Conservation (phyloP, 306 rosid genomes). For the Aeschynomene evenia region DNA sequence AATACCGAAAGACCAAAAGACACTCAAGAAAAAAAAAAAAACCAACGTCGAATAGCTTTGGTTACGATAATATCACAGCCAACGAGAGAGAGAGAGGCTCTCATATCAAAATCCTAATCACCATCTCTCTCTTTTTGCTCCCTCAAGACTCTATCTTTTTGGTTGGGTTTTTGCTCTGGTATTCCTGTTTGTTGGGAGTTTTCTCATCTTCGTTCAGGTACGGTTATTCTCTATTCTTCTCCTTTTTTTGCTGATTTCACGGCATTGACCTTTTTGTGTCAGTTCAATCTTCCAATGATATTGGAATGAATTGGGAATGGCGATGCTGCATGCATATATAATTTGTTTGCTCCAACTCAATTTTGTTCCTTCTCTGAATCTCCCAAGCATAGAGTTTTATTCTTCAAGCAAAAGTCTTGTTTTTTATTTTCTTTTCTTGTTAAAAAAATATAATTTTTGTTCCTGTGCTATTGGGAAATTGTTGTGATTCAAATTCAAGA, state of each 20-base stretch:
- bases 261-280: background rate
- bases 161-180: background rate
- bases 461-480: background rate
- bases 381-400: background rate
- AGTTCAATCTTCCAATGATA: background rate
- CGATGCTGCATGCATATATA: slow-evolving; percentile 1
- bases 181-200: slow-evolving; percentile 23
- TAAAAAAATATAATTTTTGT: background rate
- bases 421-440: background rate
- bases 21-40: background rate
- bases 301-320: slow-evolving; percentile 16
- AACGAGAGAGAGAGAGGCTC: background rate
- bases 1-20: background rate
- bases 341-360: slow-evolving; percentile 4
- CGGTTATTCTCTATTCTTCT: background rate
- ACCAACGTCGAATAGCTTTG: background rate
- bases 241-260: background rate
- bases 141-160: background rate
- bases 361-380: slow-evolving; percentile 6
- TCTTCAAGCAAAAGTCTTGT: too few relatives aligned
- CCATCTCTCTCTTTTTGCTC: background rate
- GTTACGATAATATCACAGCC: background rate
- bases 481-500: slow-evolving; percentile 14
- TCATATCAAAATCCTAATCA: background rate
- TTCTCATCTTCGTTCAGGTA: slow-evolving; percentile 2